Evolutionary conservation across 2,329 filamentous ascomycete genomes (phyloP), one percentile per base, ranked within the genome.

Genomic region (Stachybotrys chartarum): DNA sequence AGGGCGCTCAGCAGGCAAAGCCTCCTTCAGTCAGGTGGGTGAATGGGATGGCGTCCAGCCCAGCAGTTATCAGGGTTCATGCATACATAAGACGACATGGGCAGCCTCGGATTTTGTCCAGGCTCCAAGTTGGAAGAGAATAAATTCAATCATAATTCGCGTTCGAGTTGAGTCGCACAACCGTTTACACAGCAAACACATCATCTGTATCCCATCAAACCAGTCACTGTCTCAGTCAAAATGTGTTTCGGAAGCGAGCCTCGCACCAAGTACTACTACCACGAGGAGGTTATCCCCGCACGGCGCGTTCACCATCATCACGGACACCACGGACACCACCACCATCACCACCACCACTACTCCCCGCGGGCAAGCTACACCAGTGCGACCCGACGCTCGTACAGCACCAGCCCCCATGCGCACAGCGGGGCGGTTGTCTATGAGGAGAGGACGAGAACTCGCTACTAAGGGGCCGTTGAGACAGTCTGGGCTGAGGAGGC

Each of bases 191-290:
- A 42, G 35, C 35, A 42, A 42, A 42, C 49, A 39, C 51, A 52
- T 30, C 24, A 42, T 44, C 12, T 52, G 50, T 24, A 50, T 24
- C 49, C 31, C 35, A 42, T 14, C 35, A 42, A 10, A 10, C 35
- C 35, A 10, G 14, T 42, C 35, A 3, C 35, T 14, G 14, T 42
- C 35, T 42, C 18, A 52, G 58, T 52, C 65, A 75, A 64, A 30
- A 82, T 82, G 79, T 82, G 79, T 64, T 80, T 82, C 71, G 64
- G 70, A 50, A 59, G 68, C 54, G 70, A 74, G 56, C 73, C 75
- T 54, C 68, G 65, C 32, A 75, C 72, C 46, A 74, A 74, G 50
- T 80, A 82, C 70, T 82, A 82, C 71, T 80, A 82, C 66, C 75
- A 75, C 64, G 77, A 82, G 69, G 78, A 82, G 60, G 72, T 77